Conservation (phyloP, 176 grass and related monocot species). For the Thinopyrum elongatum region DNA sequence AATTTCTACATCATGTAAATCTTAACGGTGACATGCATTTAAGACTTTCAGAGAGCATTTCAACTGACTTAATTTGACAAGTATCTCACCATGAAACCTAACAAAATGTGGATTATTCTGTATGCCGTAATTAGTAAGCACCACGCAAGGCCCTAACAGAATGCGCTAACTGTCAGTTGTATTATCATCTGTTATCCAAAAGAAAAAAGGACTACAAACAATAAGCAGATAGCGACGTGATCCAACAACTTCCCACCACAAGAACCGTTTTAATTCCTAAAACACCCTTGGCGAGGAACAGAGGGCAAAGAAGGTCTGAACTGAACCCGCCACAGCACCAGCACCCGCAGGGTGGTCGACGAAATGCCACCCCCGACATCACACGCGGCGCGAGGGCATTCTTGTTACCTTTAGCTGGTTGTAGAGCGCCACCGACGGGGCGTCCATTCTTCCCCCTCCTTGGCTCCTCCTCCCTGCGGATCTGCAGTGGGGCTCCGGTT, state of each 20-base stretch:
- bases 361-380: constrained; percentile 26
- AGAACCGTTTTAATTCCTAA: neutral
- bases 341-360: constrained; percentile 24
- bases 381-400: neutral
- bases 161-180: neutral
- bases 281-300: neutral
- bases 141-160: neutral
- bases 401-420: constrained; percentile 68
- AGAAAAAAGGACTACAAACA: neutral
- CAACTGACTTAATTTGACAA: neutral
- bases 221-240: neutral
- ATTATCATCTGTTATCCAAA: neutral
- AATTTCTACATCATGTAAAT: neutral
- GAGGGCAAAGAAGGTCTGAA: neutral
- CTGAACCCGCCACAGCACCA: neutral
- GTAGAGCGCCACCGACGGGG: constrained; percentile 57
- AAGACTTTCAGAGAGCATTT: neutral
- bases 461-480: neutral
- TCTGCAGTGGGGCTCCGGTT: too few relatives aligned
- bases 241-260: neutral
- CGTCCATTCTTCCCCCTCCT: constrained; percentile 22
- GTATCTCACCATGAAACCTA: neutral
- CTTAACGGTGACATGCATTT: neutral
- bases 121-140: neutral
- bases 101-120: neutral